phyloP scores from a whole-genome alignment of 257 asterid genomes.

The Forsythia suspensa region DNA sequence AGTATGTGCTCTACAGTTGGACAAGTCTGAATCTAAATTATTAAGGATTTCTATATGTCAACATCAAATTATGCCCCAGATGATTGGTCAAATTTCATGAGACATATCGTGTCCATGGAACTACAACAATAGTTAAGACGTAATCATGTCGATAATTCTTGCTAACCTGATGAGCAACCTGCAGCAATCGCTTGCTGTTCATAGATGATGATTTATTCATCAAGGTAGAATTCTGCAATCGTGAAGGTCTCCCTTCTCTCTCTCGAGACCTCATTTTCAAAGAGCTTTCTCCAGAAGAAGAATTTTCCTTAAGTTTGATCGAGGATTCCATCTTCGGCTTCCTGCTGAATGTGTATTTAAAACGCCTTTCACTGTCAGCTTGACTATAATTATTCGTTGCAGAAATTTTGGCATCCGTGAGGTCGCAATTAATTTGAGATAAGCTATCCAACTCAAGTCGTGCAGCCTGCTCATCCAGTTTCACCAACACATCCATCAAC shows the following conservation, averaged over 20 bases:
- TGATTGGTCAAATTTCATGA: neutral
- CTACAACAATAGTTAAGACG: neutral
- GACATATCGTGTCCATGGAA: neutral
- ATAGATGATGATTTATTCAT: slow-evolving; percentile 16
- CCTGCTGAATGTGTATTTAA: slow-evolving; percentile 45
- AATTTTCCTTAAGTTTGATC: slow-evolving; percentile 30
- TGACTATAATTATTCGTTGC: slow-evolving; percentile 19
- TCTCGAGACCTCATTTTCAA: slow-evolving; percentile 18
- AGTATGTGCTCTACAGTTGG: neutral
- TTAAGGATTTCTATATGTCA: neutral
- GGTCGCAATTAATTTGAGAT: slow-evolving; percentile 26
- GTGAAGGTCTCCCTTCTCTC: slow-evolving; percentile 22
- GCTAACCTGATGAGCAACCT: slow-evolving; percentile 49
- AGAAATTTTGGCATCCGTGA: slow-evolving; percentile 17
- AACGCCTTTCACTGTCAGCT: slow-evolving; percentile 17
- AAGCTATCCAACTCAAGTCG: slow-evolving; percentile 28
- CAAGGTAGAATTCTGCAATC: slow-evolving; percentile 14
- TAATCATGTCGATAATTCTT: neutral
- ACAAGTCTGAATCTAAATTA: neutral
- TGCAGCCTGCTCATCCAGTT: slow-evolving; percentile 34
- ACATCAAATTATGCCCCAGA: neutral
- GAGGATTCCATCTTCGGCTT: slow-evolving; percentile 41
- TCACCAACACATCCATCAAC: slow-evolving; percentile 38
- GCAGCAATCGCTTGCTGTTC: slow-evolving; percentile 34
- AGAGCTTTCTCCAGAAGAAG: slow-evolving; percentile 20